Evolutionary conservation across 352 stramenopile species (phyloP), one percentile per base, ranked within the genome.

Genomic region (Phytophthora melonis): DNA sequence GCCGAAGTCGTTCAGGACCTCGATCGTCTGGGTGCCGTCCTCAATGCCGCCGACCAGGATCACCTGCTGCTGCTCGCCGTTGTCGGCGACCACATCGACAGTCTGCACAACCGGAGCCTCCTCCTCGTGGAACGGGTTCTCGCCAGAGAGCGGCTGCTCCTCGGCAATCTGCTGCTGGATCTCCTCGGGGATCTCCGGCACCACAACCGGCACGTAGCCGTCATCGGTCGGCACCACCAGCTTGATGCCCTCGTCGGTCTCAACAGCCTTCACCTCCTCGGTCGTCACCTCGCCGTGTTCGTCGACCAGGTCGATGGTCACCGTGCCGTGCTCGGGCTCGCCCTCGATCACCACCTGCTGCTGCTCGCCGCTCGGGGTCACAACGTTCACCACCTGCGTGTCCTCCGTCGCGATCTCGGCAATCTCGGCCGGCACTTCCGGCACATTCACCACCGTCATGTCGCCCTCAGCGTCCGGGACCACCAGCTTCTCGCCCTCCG

Each of bases 21-120:
- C 14, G 14, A 61, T 32, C 10, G 11, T 47, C 55, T 50, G 30
- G 1, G 47, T 14, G 30, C 55, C 52, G 52, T 58, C 5, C 23
- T 58, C 52, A 25, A 18, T 3, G 7, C 16, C 19, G 11, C 52
- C 52, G 21, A 41, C 21, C 5, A 58, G 13, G 52, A 41, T 58
- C 56, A 52, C 56, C 39, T 14, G 5, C 56, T 62, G 5, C 34
- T 27, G 8, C 7, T 62, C 32, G 34, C 52, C 52, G 3, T 36
- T 8, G 11, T 5, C 3, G 18, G 57, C 39, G 1, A 18, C 16
- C 57, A 63, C 58, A 1, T 56, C 43, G 68, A 81, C 78, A 19
- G 50, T 70, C 8, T 55, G 3, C 13, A 56, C 30, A 36, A 43
- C 27, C 60, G 64, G 36, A 10, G 8, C 3, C 36, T 45, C 36